A percentile compares a stretch with the other conserved stretches of the same genome.
Evolutionary conservation across 441 rosid species (phyloP).

Genomic region (Pelargonium australe): DNA sequence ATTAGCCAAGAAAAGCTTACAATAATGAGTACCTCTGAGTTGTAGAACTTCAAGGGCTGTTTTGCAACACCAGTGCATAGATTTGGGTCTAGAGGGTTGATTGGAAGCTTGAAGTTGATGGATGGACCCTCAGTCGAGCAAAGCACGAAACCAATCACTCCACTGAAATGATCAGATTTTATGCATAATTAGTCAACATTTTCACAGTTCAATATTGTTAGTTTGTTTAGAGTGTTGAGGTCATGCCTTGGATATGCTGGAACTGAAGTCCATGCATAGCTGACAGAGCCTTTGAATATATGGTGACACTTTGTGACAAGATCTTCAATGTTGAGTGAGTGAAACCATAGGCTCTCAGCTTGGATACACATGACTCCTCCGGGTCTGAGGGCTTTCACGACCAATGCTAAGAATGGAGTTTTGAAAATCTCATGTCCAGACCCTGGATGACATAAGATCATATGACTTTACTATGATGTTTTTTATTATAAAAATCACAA

Average conservation of each 20-base stretch:
- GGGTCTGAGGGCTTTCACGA: slow-evolving; percentile 52
- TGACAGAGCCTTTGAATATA: slow-evolving; percentile 58
- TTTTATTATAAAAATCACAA: too few relatives aligned
- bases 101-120: slow-evolving; percentile 57
- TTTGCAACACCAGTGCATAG: slow-evolving; percentile 36
- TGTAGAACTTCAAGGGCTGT: slow-evolving; percentile 53
- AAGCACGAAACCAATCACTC: slow-evolving; percentile 74
- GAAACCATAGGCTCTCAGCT: slow-evolving; percentile 69
- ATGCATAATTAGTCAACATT: background rate
- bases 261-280: slow-evolving; percentile 63
- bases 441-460: slow-evolving; percentile 25
- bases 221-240: background rate
- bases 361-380: slow-evolving; percentile 68
- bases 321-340: slow-evolving; percentile 39
- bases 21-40: slow-evolving; percentile 42
- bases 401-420: slow-evolving; percentile 39
- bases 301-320: slow-evolving; percentile 40
- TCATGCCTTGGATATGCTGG: slow-evolving; percentile 59
- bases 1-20: too few relatives aligned
- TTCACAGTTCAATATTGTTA: too few relatives aligned
- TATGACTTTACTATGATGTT: background rate
- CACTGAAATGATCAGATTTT: slow-evolving; percentile 32
- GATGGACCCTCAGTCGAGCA: slow-evolving; percentile 67
- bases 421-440: slow-evolving; percentile 48
- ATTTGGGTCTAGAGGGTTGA: slow-evolving; percentile 41